Evolutionary conservation across 1,284 basidiomycete species (phyloP).

Genomic region (Ganoderma boninense): DNA sequence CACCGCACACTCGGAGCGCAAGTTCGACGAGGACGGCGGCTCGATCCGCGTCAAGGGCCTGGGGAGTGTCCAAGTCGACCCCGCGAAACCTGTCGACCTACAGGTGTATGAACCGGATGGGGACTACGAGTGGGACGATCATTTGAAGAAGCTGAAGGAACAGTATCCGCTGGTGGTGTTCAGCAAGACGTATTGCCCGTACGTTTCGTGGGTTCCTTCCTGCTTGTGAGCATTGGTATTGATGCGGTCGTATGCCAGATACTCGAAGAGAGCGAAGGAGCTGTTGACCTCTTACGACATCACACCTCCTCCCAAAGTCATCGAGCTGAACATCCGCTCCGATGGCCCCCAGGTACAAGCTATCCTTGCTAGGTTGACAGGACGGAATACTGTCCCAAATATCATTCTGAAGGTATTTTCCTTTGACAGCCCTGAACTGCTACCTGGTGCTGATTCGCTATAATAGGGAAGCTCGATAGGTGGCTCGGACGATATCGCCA

Average conservation of each 20-base stretch:
- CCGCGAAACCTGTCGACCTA: conserved; percentile 54
- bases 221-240: background rate
- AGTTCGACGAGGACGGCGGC: conserved; percentile 50
- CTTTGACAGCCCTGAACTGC: no score
- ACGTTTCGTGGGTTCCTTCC: conserved; percentile 9
- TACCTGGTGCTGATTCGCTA: background rate
- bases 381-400: conserved; percentile 79
- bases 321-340: conserved; percentile 80
- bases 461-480: conserved; percentile 69
- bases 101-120: conserved; percentile 57
- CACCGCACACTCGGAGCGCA: conserved; percentile 54
- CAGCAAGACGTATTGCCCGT: conserved; percentile 87
- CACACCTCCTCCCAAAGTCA: conserved; percentile 69
- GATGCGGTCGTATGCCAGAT: conserved; percentile 50
- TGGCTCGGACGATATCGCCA: conserved; percentile 71
- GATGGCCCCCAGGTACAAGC: conserved; percentile 72
- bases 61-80: conserved; percentile 45
- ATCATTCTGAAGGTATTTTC: conserved; percentile 55
- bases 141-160: conserved; percentile 53
- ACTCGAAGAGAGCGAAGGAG: conserved; percentile 73
- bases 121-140: conserved; percentile 56
- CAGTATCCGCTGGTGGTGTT: conserved; percentile 78
- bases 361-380: conserved; percentile 72
- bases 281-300: conserved; percentile 74
- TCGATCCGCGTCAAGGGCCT: conserved; percentile 40